Percentiles rank a stretch among this genome's conserved stretches.
phyloP scores from a whole-genome alignment of 306 rosid genomes.

The Quercus gilva region DNA sequence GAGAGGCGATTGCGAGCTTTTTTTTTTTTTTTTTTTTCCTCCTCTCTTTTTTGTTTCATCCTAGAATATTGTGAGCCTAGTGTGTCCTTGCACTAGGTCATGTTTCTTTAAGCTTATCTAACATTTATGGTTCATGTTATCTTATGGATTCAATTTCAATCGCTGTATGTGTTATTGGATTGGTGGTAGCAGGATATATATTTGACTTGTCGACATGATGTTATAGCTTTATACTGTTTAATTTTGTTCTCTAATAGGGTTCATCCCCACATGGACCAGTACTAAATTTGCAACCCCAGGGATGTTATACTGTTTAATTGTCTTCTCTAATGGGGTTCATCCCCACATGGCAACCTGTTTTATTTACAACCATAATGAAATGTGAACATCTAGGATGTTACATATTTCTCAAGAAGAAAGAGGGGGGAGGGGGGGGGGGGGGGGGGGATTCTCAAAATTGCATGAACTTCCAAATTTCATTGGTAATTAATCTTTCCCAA shows the following conservation, averaged over 20 bases:
- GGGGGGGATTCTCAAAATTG: too few species aligned
- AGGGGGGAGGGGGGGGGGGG: too few species aligned
- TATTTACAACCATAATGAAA: too few species aligned
- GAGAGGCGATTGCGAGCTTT: background rate
- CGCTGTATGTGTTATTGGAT: background rate
- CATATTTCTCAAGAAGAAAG: too few species aligned
- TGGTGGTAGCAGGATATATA: background rate
- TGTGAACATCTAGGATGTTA: too few species aligned
- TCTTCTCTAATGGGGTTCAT: too few species aligned
- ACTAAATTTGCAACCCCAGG: background rate
- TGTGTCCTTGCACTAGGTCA: slow-evolving; percentile 1
- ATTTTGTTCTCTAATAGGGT: background rate
- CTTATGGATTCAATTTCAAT: background rate
- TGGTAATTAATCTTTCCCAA: too few species aligned
- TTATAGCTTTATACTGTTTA: background rate
- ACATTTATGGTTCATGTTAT: background rate
- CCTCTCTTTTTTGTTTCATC: background rate
- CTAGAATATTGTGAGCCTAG: background rate
- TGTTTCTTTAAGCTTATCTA: background rate
- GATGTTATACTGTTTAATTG: too few species aligned
- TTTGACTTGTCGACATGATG: background rate
- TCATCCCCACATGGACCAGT: background rate
- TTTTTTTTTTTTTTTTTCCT: background rate
- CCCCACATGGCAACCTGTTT: too few species aligned
- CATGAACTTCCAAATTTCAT: too few species aligned